A percentile compares a stretch with the other conserved stretches of the same genome.
phyloP scores from a whole-genome alignment of 345 rosid genomes.

The Theobroma cacao region DNA sequence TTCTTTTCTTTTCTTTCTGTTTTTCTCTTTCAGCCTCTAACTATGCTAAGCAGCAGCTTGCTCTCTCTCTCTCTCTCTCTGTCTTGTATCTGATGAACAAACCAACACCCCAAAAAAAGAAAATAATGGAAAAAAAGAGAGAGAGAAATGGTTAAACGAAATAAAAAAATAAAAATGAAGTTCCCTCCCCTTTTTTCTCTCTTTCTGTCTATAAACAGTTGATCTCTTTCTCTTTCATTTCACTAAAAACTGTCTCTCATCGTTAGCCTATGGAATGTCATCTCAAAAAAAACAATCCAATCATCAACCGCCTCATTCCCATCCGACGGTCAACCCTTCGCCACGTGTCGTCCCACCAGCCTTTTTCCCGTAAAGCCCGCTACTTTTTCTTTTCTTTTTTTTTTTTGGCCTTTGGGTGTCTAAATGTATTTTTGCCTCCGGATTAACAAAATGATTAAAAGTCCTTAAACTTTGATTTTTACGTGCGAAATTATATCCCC shows the following conservation, averaged over 20 bases:
- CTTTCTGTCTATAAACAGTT: not conserved
- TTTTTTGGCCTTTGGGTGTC: not conserved
- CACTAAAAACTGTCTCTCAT: slow-evolving; percentile 13
- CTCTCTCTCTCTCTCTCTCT: not conserved
- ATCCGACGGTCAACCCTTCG: slow-evolving; percentile 16
- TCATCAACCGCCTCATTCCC: slow-evolving; percentile 8
- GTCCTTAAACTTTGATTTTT: not conserved
- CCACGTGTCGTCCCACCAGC: slow-evolving; percentile 35
- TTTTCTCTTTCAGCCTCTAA: slow-evolving; percentile 30
- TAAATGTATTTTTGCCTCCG: not conserved
- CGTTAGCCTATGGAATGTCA: slow-evolving; percentile 19
- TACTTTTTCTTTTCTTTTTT: slow-evolving; percentile 16
- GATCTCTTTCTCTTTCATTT: slow-evolving; percentile 3
- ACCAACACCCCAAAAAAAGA: not conserved
- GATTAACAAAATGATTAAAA: not conserved
- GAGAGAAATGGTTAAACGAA: not conserved
- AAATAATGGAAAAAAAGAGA: not conserved
- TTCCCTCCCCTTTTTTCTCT: not conserved
- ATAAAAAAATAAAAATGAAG: not conserved
- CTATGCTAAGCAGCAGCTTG: no score
- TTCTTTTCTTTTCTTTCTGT: not conserved
- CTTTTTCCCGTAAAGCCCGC: slow-evolving; percentile 57
- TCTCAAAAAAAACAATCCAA: slow-evolving; percentile 13
- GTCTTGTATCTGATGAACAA: not conserved
- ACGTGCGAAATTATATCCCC: not conserved